Percentiles rank a stretch among this genome's conserved stretches.
phyloP scores from a whole-genome alignment of 208 protist genomes.

The Tritrichomonas foetus region DNA sequence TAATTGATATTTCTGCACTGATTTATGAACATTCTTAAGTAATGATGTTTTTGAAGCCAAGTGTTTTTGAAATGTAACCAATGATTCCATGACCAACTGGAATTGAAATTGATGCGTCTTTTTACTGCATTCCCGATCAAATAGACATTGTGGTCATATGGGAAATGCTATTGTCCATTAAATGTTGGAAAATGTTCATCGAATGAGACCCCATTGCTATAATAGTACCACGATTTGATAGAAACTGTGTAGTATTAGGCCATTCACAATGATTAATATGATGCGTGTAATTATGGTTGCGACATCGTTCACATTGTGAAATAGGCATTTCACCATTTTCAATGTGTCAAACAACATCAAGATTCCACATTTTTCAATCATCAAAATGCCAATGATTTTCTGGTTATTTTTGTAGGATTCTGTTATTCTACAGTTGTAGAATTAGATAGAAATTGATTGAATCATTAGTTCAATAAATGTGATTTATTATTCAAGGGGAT shows the following conservation, averaged over 20 bases:
- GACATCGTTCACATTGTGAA: background rate
- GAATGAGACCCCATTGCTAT: background rate
- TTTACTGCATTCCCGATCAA: too few relatives aligned
- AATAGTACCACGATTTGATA: background rate
- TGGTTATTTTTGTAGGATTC: too few relatives aligned
- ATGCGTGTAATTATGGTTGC: constrained; percentile 4
- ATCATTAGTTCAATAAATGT: too few relatives aligned
- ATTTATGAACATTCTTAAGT: background rate
- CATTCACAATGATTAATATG: background rate
- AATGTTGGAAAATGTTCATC: constrained; percentile 1
- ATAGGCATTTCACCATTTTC: background rate
- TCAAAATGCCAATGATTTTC: constrained; percentile 29
- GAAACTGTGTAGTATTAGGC: background rate
- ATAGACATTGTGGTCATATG: background rate
- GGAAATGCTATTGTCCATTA: background rate
- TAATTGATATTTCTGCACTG: background rate
- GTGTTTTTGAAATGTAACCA: background rate
- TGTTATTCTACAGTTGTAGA: too few relatives aligned
- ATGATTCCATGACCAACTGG: too few relatives aligned
- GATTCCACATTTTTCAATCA: background rate
- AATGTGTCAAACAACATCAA: background rate
- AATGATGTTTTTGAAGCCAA: background rate
- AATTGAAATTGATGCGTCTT: background rate
- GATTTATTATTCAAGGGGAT: too few relatives aligned
- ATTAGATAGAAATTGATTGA: too few relatives aligned